A percentile compares a stretch with the other conserved stretches of the same genome.
phyloP scores from a whole-genome alignment of 73 alveolate species.

The Blepharisma japonicum region DNA sequence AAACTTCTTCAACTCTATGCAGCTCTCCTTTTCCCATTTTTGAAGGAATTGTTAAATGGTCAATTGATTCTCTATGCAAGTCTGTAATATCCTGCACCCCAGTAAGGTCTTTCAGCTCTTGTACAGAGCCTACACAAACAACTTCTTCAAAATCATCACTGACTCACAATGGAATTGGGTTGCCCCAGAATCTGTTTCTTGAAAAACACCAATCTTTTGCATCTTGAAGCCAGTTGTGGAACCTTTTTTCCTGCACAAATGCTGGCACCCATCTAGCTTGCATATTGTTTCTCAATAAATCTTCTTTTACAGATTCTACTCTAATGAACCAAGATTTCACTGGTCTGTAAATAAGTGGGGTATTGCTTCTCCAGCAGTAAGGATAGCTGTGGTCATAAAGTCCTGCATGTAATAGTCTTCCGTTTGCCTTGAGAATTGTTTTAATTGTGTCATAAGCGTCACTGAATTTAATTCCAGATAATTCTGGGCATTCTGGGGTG shows the following conservation, averaged over 20 bases:
- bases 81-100: conserved; percentile 91
- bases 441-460: conserved; percentile 91
- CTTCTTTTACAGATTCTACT: conserved; percentile 94
- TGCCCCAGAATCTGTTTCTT: conserved; percentile 98
- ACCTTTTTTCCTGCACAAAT: conserved; percentile 96
- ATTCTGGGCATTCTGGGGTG: conserved; percentile 85
- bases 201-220: conserved; percentile 99
- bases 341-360: conserved; percentile 99
- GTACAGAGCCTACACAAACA: conserved; percentile 94
- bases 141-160: conserved; percentile 98
- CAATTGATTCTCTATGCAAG: conserved; percentile 93
- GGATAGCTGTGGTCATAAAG: conserved; percentile 94
- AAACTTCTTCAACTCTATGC: conserved; percentile 97
- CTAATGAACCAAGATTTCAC: conserved; percentile 96
- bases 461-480: conserved; percentile 88
- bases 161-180: conserved; percentile 99
- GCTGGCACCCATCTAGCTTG: conserved; percentile 94
- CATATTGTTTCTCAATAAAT: conserved; percentile 85
- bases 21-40: conserved; percentile 96
- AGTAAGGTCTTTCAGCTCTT: conserved; percentile 92
- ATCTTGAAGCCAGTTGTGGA: conserved; percentile 99
- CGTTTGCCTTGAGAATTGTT: conserved; percentile 76
- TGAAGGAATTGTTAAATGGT: conserved; percentile 96
- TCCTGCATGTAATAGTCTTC: conserved; percentile 88
- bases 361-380: conserved; percentile 99